Percentiles rank a stretch among this genome's conserved stretches.
phyloP scores from a whole-genome alignment of 1,284 basidiomycete genomes.

The Phlebopus sp. region DNA sequence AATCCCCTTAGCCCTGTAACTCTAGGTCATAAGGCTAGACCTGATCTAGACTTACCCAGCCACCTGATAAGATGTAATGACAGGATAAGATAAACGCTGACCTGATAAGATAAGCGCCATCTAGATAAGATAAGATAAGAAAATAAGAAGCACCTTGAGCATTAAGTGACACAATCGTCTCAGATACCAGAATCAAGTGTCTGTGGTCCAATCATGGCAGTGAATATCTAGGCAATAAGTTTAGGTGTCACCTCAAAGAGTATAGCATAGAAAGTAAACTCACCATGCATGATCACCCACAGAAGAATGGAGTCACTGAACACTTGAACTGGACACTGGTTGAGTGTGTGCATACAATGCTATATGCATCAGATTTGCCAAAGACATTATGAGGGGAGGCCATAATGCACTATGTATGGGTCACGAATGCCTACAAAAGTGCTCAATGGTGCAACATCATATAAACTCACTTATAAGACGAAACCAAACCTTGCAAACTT shows the following conservation, averaged over 20 bases:
- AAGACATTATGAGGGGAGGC: slow-evolving; percentile 37
- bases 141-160: no score
- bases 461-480: slow-evolving; percentile 21
- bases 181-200: not conserved
- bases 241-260: no score
- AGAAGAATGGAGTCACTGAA: not conserved
- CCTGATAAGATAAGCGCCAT: no score
- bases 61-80: no score
- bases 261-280: not conserved
- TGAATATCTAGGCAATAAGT: no score
- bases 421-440: slow-evolving; percentile 36
- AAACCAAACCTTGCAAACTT: not conserved
- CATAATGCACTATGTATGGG: slow-evolving; percentile 31
- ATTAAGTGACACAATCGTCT: no score
- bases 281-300: not conserved
- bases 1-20: no score
- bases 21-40: no score
- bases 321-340: not conserved
- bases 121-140: no score
- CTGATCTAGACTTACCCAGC: no score
- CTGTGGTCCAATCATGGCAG: not conserved
- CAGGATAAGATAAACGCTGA: no score
- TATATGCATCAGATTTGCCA: slow-evolving; percentile 10
- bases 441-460: slow-evolving; percentile 32
- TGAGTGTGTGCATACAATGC: not conserved